Evolutionary conservation across 352 stramenopile genomes (phyloP), one percentile per base, ranked within the genome.

Genomic region (Pelagophyceae sp.): DNA sequence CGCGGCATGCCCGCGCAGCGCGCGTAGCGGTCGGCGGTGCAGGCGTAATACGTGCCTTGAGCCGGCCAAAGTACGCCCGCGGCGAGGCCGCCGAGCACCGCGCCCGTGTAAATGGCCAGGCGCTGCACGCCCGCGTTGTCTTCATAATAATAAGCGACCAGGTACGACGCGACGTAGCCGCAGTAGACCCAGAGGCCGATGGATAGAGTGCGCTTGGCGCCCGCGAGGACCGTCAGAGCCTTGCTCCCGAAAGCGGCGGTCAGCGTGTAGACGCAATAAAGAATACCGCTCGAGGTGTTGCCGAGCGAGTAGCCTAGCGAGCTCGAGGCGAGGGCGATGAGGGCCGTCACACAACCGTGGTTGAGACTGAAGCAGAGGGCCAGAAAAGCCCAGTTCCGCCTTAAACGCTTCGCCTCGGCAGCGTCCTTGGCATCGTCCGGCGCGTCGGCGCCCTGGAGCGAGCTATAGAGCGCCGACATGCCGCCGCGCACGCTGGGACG

Each of bases 241-340:
- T 51, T 6, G 35, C 15, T 35, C 33, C 5, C 11, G 23, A 74
- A 58, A 1, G 67, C 67, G 15, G 67, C 67, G 15, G 35, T 74
- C 17, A 74, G 5, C 38, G 67, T 74, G 67, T 74, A 74, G 67
- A 51, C 27, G 33, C 31, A 17, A 37, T 74, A 74, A 37, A 74
- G 67, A 1, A 74, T 31, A 19, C 33, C 33, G 15, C 3, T 11
- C 2, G 5, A 38, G 11, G 38, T 58, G 67, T 74, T 74, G 1
- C 67, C 67, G 20, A 74, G 35, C 15, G 33, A n/a, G 25, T 33
- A 0, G 67, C 67, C 67, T 33, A 74, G 67, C 33, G 27, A 11
- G 15, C 35, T 60, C 1, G 5, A 17, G 15, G 67, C 67, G 35
- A 74, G 67, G 2, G 67, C 31, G 20, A 74, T 58, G 27, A 74